Evolutionary conservation across 257 asterid genomes (phyloP), one percentile per base, ranked within the genome.

Genomic region (Salvia miltiorrhiza): DNA sequence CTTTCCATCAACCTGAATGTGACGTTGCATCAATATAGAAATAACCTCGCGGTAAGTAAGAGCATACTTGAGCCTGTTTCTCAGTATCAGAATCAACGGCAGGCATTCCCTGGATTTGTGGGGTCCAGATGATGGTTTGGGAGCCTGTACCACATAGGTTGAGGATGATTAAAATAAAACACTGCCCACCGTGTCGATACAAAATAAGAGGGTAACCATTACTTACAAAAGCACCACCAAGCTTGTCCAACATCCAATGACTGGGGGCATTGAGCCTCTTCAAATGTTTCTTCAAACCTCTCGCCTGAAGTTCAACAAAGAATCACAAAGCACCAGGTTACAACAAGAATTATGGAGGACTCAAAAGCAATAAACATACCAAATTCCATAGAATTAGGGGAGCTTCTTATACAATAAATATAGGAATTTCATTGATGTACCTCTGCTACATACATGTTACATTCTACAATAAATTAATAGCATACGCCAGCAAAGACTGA

Each of bases 191-290:
- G 11, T 3, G 1, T 1, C 14, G 0, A 6, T 8, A 5, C 14
- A 32, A 3, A 12, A 17, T 40, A 33, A 9, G 9, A 9, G 24
- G 16, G 0, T 7, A 40, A 45, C 14, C 20, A 39, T 39, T 20
- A 79, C 84, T 79, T 72, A 79, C 84, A 79, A 79, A 79, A 71
- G 84, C 84, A 63, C 84, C 84, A 54, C 84, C 84, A 52, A 79
- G 80, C 26, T 79, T 79, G 78, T 79, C 84, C 73, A 79, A 21
- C 78, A 75, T 79, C 84, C 84, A 79, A 54, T 75, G 83, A 3
- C 63, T 79, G 11, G 83, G 83, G 65, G 83, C 83, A 79, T 79
- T 79, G 73, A 79, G 83, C 80, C 83, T 67, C 83, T 79, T 79
- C 78, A 79, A 67, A 30, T 79, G 83, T 24, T 75, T 79, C 78